Base-by-base conservation (phyloP, 176 grass and related monocot genomes). In the Dendrocalamus sinicus region DNA sequence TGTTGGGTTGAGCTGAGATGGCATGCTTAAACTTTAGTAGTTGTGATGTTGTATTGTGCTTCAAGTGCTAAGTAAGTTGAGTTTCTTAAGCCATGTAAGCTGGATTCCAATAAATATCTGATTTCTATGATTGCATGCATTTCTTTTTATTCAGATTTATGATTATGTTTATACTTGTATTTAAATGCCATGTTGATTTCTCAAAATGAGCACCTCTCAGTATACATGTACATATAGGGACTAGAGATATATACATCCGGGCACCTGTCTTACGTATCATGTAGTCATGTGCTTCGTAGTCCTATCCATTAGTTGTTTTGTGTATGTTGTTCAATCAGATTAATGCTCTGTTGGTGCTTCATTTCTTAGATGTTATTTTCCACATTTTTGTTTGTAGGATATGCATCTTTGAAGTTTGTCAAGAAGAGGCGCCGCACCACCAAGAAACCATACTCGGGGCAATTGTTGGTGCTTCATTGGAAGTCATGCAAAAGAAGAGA, bases 401-500 rank as follows among this genome's bases (percentile, higher is more conserved):
- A 94, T 94, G 53, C 92, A 94, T 70, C 89, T n/a, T n/a, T 87
- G 92, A 94, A 76, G 86, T 80, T 80, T 62, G 87, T 88, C 52
- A 94, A 87, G 78, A 94, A 89, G 89, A 94, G 84, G 76, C 92
- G 89, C 63, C 90, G 92, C 28, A n/a, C 89, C 50, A 87, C 89
- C 30, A 94, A 94, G 89, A 94, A 94, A 84, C 92, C 92, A 19
- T 94, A 94, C 81, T 91, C 11, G 87, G 92, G 76, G 91, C 92
- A 28, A 94, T 94, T 82, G 92, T 94, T 19, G 92, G 92, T 83
- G 92, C 92, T 51, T 91, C 92, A 37, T 72, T 94, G 79, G 92
- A 94, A 84, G 80, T 91, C 68, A 94, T 94, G 65, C 92, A 94
- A 60, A 94, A 94, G 74, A 94, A 94, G 87, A 94, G 92, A 82